phyloP scores from a whole-genome alignment of 148 eudicot genomes.

The Chenopodium berlandieri region DNA sequence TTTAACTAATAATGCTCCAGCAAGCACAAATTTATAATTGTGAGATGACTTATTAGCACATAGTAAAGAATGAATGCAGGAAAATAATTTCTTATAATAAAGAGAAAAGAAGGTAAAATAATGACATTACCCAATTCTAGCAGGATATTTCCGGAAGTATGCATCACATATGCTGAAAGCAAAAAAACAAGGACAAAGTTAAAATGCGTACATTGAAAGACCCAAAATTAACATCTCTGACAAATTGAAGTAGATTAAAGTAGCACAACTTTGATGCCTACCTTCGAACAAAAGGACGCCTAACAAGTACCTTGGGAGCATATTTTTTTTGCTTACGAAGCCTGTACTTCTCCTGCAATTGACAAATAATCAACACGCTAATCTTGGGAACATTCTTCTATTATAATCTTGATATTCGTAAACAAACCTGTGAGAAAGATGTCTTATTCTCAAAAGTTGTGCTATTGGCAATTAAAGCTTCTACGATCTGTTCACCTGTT shows the following conservation, averaged over 20 bases:
- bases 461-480: slow-evolving; percentile 92
- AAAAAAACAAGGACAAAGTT: slow-evolving; percentile 9
- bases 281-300: slow-evolving; percentile 97
- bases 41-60: background rate
- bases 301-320: slow-evolving; percentile 81
- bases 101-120: background rate
- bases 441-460: slow-evolving; percentile 95
- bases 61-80: background rate
- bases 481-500: slow-evolving; percentile 77
- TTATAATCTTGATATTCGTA: background rate
- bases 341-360: slow-evolving; percentile 81
- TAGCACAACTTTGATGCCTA: slow-evolving; percentile 14
- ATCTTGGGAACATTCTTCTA: background rate
- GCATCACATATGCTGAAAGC: slow-evolving; percentile 80
- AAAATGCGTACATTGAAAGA: slow-evolving; percentile 8
- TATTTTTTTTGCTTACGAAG: slow-evolving; percentile 94
- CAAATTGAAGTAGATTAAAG: background rate
- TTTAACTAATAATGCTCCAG: background rate
- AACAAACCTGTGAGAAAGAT: slow-evolving; percentile 81
- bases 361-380: slow-evolving; percentile 20
- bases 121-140: slow-evolving; percentile 64
- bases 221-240: background rate
- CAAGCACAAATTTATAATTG: background rate
- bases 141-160: slow-evolving; percentile 84
- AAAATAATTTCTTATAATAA: background rate